Evolutionary conservation across 2,329 filamentous ascomycete species (phyloP).

Genomic region (Xylariomycetidae sp.): DNA sequence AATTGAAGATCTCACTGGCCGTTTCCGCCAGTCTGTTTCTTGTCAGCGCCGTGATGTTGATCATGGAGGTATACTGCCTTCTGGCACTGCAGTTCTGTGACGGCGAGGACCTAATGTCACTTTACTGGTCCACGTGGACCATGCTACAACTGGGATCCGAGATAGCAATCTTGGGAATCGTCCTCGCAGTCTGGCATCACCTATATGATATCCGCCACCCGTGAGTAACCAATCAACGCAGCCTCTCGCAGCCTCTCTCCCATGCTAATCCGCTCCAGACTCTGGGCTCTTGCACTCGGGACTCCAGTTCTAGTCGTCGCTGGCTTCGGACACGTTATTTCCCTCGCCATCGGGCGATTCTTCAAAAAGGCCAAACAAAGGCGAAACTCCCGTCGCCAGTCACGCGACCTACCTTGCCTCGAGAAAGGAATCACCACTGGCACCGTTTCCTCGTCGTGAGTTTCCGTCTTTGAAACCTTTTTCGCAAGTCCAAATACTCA

Average conservation of each 20-base stretch:
- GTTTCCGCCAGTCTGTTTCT: constrained; percentile 40
- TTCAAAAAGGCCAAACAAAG: constrained; percentile 16
- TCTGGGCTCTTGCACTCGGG: constrained; percentile 54
- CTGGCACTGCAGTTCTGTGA: constrained; percentile 55
- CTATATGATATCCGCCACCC: constrained; percentile 47
- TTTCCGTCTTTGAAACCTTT: no score
- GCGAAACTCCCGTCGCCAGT: constrained; percentile 2
- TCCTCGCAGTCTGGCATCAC: constrained; percentile 47
- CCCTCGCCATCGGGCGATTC: constrained; percentile 13
- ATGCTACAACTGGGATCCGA: constrained; percentile 55
- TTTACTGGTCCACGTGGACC: constrained; percentile 60
- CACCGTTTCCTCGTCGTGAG: constrained; percentile 4
- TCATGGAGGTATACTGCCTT: constrained; percentile 52
- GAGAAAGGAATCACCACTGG: constrained; percentile 5
- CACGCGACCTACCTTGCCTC: constrained; percentile 1
- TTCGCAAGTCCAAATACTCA: no score
- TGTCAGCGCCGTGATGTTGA: constrained; percentile 38
- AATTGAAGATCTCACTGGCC: constrained; percentile 35
- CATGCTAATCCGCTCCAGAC: constrained; percentile 7
- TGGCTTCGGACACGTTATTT: constrained; percentile 45
- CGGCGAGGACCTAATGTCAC: constrained; percentile 53
- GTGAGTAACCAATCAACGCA: constrained; percentile 28
- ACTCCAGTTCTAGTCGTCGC: constrained; percentile 57
- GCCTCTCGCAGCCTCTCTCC: constrained; percentile 4
- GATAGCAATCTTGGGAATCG: constrained; percentile 53